phyloP scores from a whole-genome alignment of 2,329 filamentous ascomycete genomes.

The Pezizomycotina sp. region DNA sequence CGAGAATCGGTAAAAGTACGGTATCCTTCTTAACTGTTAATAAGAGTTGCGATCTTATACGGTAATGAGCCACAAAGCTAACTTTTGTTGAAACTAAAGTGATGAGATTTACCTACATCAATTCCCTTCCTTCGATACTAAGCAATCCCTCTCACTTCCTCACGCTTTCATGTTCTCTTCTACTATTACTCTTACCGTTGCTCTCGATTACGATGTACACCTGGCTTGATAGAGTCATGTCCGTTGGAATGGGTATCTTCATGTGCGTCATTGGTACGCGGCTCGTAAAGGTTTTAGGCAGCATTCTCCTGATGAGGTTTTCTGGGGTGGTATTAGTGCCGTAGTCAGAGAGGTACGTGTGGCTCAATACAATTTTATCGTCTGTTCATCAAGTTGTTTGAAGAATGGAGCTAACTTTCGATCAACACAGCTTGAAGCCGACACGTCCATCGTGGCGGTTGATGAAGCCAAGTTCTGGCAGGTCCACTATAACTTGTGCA shows the following conservation, averaged over 20 bases:
- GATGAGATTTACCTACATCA: slow-evolving; percentile 57
- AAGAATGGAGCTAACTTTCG: neutral
- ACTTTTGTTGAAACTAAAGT: slow-evolving; percentile 10
- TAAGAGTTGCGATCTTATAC: neutral
- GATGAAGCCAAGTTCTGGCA: slow-evolving; percentile 97
- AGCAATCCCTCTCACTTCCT: slow-evolving; percentile 92
- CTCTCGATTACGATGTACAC: slow-evolving; percentile 65
- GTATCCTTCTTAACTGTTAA: neutral
- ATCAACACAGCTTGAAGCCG: slow-evolving; percentile 51
- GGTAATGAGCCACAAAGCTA: neutral
- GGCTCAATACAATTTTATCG: neutral
- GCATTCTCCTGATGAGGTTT: slow-evolving; percentile 95
- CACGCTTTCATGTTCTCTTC: slow-evolving; percentile 67
- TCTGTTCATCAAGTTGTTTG: neutral
- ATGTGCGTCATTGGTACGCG: slow-evolving; percentile 82
- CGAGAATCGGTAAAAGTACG: slow-evolving; percentile 82
- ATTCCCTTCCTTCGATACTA: slow-evolving; percentile 66
- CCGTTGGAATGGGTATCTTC: slow-evolving; percentile 60
- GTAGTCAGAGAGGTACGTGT: slow-evolving; percentile 19
- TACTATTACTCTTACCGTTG: slow-evolving; percentile 67
- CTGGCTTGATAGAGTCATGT: slow-evolving; percentile 69
- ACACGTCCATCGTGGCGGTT: slow-evolving; percentile 57
- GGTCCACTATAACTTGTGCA: slow-evolving; percentile 89
- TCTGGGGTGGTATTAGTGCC: slow-evolving; percentile 29
- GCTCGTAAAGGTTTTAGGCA: slow-evolving; percentile 67